A percentile compares a stretch with the other conserved stretches of the same genome.
Evolutionary conservation across 768 basidiomycete genomes (phyloP).

Genomic region (Leccinellum albellum): DNA sequence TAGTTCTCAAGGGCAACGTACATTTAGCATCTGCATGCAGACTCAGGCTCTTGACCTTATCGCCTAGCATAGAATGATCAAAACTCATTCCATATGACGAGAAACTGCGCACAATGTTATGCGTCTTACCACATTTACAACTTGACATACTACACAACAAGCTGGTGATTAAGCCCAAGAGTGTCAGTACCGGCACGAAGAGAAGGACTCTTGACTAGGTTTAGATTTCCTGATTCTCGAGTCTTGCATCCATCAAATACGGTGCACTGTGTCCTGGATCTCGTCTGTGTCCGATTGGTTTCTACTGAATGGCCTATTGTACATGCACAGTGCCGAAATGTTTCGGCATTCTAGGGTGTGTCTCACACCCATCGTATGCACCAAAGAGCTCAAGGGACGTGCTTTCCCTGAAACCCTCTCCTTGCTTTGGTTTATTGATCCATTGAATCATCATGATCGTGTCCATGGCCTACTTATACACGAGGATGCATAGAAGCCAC

Average conservation of each 20-base stretch:
- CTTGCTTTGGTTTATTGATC: constrained; percentile 1
- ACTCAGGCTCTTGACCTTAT: background rate
- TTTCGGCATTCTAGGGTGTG: background rate
- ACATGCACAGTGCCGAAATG: background rate
- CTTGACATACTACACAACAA: background rate
- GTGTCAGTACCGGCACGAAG: background rate
- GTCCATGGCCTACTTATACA: constrained; percentile 15
- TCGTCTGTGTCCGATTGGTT: background rate
- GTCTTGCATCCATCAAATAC: background rate
- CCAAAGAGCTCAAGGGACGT: background rate
- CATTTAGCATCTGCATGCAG: background rate
- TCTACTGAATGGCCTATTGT: background rate
- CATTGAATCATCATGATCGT: background rate
- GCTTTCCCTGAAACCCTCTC: background rate
- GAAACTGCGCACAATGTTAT: too few species aligned
- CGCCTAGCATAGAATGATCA: background rate
- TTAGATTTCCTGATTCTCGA: background rate
- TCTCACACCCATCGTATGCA: background rate
- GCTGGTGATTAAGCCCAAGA: background rate
- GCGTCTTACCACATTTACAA: too few species aligned
- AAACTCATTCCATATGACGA: background rate
- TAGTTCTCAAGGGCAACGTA: background rate
- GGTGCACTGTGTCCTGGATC: background rate
- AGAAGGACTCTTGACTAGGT: too few species aligned
- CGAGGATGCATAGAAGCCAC: background rate